phyloP scores from a whole-genome alignment of 2,329 filamentous ascomycete species.

The Claviceps fusiformis region DNA sequence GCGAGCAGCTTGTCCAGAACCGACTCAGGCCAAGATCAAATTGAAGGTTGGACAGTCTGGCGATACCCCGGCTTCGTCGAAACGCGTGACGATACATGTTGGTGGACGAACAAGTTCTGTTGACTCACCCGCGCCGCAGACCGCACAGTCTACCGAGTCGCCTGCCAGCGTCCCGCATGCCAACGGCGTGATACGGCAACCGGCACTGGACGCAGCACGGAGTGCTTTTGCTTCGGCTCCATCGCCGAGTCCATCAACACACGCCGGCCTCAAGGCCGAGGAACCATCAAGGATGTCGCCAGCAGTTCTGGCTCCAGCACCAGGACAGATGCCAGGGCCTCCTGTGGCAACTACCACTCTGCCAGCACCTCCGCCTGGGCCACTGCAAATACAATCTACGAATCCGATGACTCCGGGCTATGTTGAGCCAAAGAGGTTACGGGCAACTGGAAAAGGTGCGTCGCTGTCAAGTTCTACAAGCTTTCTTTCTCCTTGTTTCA shows the following conservation, averaged over 20 bases:
- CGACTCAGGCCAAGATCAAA: slow-evolving; percentile 64
- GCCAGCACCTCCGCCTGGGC: slow-evolving; percentile 9
- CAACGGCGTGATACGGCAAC: slow-evolving; percentile 13
- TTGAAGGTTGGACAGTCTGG: slow-evolving; percentile 49
- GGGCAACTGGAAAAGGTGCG: slow-evolving; percentile 30
- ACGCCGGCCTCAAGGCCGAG: slow-evolving; percentile 22
- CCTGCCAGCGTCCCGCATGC: slow-evolving; percentile 10
- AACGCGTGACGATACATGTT: slow-evolving; percentile 61
- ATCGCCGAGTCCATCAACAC: slow-evolving; percentile 32
- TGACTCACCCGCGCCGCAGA: slow-evolving; percentile 36
- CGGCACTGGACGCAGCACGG: slow-evolving; percentile 24
- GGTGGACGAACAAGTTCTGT: slow-evolving; percentile 43
- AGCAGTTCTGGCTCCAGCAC: slow-evolving; percentile 10
- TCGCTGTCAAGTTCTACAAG: not conserved
- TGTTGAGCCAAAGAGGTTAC: slow-evolving; percentile 23
- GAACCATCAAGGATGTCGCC: slow-evolving; percentile 17
- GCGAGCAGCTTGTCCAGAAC: slow-evolving; percentile 58
- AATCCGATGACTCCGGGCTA: slow-evolving; percentile 17
- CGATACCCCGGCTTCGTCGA: slow-evolving; percentile 32
- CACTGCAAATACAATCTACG: slow-evolving; percentile 12
- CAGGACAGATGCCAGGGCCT: slow-evolving; percentile 6
- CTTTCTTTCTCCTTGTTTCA: not conserved
- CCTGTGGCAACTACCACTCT: slow-evolving; percentile 7
- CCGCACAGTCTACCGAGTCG: slow-evolving; percentile 12
- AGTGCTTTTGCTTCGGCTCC: slow-evolving; percentile 24